These are phyloP conservation scores for Beta macrorhiza DNA, from an alignment of 179 eudicot genomes.

Conservation along the genomic window DNA sequence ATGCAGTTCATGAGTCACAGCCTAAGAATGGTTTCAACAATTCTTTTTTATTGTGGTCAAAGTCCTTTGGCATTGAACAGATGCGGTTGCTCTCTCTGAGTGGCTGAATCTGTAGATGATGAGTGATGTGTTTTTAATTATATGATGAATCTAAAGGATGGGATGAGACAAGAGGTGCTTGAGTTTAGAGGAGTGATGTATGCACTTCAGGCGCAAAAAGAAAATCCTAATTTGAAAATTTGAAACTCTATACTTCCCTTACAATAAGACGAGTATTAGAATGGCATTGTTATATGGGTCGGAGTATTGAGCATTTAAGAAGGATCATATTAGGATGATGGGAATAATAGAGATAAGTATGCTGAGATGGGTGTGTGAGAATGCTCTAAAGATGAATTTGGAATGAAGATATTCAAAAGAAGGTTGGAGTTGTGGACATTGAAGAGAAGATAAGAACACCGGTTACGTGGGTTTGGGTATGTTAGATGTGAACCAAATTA, in stretches of 20 bases:
- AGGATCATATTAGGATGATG: too few species aligned
- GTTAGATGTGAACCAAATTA: too few species aligned
- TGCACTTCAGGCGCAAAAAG: background rate
- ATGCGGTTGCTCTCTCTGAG: background rate
- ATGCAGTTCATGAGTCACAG: background rate
- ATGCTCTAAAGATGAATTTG: too few species aligned
- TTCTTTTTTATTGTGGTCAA: background rate
- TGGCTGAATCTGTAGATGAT: background rate
- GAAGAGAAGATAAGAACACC: too few species aligned
- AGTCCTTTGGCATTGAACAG: background rate
- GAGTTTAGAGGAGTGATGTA: background rate
- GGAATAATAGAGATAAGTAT: too few species aligned
- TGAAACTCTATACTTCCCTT: background rate
- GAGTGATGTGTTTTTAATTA: background rate
- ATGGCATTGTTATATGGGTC: too few species aligned
- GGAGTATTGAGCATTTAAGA: too few species aligned
- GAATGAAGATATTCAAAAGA: too few species aligned
- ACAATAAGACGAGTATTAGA: too few species aligned
- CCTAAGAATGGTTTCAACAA: background rate
- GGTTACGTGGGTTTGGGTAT: too few species aligned
- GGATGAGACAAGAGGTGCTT: background rate
- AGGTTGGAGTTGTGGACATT: too few species aligned
- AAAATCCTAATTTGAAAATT: background rate
- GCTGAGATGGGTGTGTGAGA: too few species aligned
- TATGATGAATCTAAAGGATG: background rate